Evolutionary conservation across 331 rosid genomes (phyloP).

Genomic region (Quercus lobata): DNA sequence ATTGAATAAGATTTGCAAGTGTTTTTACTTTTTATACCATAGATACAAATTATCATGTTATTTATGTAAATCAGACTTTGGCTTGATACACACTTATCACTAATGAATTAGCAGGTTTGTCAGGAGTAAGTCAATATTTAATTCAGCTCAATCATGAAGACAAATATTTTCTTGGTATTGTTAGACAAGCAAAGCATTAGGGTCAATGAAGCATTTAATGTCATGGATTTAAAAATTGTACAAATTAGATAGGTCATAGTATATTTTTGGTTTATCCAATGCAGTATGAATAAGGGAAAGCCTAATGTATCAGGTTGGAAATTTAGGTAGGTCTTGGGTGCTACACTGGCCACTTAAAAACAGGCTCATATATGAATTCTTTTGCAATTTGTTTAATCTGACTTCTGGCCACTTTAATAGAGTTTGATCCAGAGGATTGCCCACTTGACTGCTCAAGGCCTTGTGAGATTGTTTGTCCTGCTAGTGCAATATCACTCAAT

Average conservation of each 20-base stretch:
- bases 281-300: background rate
- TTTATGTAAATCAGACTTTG: background rate
- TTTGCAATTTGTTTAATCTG: background rate
- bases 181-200: background rate
- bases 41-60: background rate
- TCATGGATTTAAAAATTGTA: background rate
- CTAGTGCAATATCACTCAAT: constrained; percentile 67
- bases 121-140: background rate
- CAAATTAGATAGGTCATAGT: background rate
- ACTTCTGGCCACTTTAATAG: constrained; percentile 33
- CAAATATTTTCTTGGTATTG: background rate
- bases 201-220: background rate
- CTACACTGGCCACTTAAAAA: background rate
- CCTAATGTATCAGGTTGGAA: constrained; percentile 2
- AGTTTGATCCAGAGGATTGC: constrained; percentile 86
- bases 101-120: background rate
- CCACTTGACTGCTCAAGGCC: constrained; percentile 80
- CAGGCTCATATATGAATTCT: background rate
- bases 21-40: background rate
- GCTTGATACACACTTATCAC: background rate
- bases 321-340: background rate
- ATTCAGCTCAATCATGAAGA: background rate
- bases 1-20: background rate
- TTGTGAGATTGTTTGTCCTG: constrained; percentile 80
- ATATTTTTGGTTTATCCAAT: background rate